These are phyloP conservation scores for Pleurotus djamor DNA, from an alignment of 768 basidiomycete species.

Conservation along the genomic window DNA sequence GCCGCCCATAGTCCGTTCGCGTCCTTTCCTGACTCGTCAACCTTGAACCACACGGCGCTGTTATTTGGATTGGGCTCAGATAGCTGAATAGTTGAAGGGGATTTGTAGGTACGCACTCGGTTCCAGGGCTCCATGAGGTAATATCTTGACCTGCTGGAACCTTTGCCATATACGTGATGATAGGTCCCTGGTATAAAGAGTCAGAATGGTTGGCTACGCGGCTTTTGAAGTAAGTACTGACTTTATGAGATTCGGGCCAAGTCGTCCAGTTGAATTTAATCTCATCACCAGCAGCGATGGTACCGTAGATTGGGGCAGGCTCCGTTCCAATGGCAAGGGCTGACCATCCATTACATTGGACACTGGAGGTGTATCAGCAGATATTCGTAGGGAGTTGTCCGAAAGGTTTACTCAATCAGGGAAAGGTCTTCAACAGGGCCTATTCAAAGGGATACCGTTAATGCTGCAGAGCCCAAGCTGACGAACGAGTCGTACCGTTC, in stretches of 20 bases:
- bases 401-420: conserved; percentile 29
- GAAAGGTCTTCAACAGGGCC: conserved; percentile 35
- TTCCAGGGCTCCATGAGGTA: conserved; percentile 39
- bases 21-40: conserved; percentile 39
- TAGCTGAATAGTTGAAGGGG: neutral
- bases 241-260: conserved; percentile 31
- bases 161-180: conserved; percentile 45
- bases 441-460: conserved; percentile 5
- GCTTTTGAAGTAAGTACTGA: neutral
- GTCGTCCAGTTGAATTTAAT: conserved; percentile 40
- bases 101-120: conserved; percentile 20
- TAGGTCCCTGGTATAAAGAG: conserved; percentile 26
- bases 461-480: neutral
- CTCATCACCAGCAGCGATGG: conserved; percentile 36
- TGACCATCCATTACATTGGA: conserved; percentile 32
- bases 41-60: conserved; percentile 52
- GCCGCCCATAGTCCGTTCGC: conserved; percentile 43
- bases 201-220: neutral
- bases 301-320: conserved; percentile 36
- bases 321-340: conserved; percentile 22
- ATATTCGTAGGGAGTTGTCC: neutral
- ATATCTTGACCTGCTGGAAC: conserved; percentile 35
- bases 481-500: conserved; percentile 24
- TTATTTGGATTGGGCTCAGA: neutral
- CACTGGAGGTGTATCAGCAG: conserved; percentile 8